phyloP scores from a whole-genome alignment of 2,329 filamentous ascomycete genomes.

The Exophiala oligosperma region DNA sequence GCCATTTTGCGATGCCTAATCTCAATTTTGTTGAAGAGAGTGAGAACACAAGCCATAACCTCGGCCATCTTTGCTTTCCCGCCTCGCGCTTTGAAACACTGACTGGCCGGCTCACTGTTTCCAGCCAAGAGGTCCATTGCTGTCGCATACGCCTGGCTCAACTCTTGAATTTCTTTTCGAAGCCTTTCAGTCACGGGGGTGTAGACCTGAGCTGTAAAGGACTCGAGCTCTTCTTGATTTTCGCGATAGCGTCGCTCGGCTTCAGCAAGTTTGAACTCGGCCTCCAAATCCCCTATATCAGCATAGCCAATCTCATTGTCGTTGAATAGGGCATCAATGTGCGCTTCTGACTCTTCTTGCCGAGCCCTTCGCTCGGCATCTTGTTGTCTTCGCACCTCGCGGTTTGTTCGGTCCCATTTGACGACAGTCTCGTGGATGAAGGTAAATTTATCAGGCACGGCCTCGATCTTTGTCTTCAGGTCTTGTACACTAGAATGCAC shows the following conservation, averaged over 20 bases:
- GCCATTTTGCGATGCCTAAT: conserved; percentile 51
- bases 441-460: conserved; percentile 41
- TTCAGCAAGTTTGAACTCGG: conserved; percentile 56
- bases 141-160: conserved; percentile 49
- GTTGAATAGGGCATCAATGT: conserved; percentile 56
- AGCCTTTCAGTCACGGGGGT: conserved; percentile 50
- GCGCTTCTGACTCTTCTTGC: conserved; percentile 53
- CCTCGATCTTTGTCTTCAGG: conserved; percentile 19
- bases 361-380: conserved; percentile 51
- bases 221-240: conserved; percentile 53
- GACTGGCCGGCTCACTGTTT: conserved; percentile 38
- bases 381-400: conserved; percentile 44
- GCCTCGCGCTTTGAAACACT: conserved; percentile 32
- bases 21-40: conserved; percentile 51
- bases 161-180: conserved; percentile 50
- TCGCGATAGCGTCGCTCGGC: conserved; percentile 53
- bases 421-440: conserved; percentile 44
- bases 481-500: conserved; percentile 15
- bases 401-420: conserved; percentile 49
- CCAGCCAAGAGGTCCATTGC: conserved; percentile 43
- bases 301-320: conserved; percentile 59
- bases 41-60: conserved; percentile 47
- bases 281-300: conserved; percentile 56
- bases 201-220: conserved; percentile 53
- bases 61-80: conserved; percentile 33